phyloP scores from a whole-genome alignment of 352 stramenopile species.

The Globisporangium uncinulatum region DNA sequence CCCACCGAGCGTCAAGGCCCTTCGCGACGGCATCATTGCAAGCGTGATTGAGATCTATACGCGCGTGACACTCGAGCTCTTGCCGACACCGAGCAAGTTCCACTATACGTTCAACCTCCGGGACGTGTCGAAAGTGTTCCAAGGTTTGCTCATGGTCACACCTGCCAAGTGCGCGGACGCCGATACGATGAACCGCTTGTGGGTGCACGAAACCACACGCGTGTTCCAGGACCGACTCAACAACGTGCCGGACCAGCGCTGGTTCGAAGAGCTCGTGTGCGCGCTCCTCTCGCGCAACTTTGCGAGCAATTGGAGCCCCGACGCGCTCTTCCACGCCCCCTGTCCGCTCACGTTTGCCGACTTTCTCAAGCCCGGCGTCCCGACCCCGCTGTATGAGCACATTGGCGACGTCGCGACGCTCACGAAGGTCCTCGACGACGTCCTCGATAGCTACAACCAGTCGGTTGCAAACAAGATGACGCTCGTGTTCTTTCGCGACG shows the following conservation, averaged over 20 bases:
- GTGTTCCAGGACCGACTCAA: conserved; percentile 92
- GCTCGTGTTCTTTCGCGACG: conserved; percentile 94
- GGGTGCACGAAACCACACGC: conserved; percentile 89
- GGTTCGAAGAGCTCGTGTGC: conserved; percentile 83
- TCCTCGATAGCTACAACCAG: conserved; percentile 94
- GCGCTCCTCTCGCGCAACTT: conserved; percentile 70
- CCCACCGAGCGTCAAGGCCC: conserved; percentile 47
- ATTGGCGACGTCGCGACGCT: conserved; percentile 50
- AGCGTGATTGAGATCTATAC: conserved; percentile 87
- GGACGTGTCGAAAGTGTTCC: conserved; percentile 92
- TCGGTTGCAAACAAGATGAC: conserved; percentile 91
- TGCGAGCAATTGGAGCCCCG: conserved; percentile 56
- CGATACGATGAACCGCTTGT: conserved; percentile 82
- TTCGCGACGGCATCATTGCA: conserved; percentile 68
- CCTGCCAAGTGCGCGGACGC: conserved; percentile 63
- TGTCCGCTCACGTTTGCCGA: conserved; percentile 64
- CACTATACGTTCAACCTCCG: conserved; percentile 95
- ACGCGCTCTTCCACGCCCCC: conserved; percentile 28
- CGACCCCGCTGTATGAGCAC: conserved; percentile 73
- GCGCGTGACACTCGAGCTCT: conserved; percentile 82
- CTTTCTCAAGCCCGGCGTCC: conserved; percentile 72
- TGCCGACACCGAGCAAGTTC: conserved; percentile 88
- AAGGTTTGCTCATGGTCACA: conserved; percentile 90
- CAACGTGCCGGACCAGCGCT: conserved; percentile 74
- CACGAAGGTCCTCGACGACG: conserved; percentile 65